Evolutionary conservation across 1,284 basidiomycete genomes (phyloP), one percentile per base, ranked within the genome.

Genomic region (Albatrellus sp.): DNA sequence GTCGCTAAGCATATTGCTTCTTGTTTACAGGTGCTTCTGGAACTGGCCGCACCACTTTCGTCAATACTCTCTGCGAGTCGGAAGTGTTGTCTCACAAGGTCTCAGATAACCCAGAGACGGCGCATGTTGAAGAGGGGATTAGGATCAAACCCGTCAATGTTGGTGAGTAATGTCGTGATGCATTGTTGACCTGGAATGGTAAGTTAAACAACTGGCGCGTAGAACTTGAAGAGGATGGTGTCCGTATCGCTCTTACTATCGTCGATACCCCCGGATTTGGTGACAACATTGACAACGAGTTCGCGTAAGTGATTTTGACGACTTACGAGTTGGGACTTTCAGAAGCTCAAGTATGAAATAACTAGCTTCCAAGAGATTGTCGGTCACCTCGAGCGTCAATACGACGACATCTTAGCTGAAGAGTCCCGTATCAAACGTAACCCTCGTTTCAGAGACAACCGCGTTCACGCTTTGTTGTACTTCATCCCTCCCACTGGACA

Each of bases 351-450:
- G 4, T 24, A 24, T 7, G 24, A n/a, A n/a, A 41, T 50, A 13
- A 46, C 9, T 54, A 94, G 91, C 48, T 96, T 96, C 68, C 84
- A 89, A 60, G 94, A 98, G 65, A 98, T 99, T 55, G 85, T 94
- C 46, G 89, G 89, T 50, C 82, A 98, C 68, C 83, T 99, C 51
- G 96, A 99, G 65, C 85, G 94, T 50, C 94, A 98, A 79, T 98
- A 98, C 68, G 96, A 98, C 55, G 94, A 98, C 58, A 97, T 98
- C 62, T 75, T 99, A 51, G 92, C 94, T 9, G 94, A 98, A 64
- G 96, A 99, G 70, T 94, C 90, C 50, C 81, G 96, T 59, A 98
- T 98, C 72, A 98, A 97, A 72, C 94, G 96, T 76, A 98, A 98
- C 70, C 93, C 94, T 19, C 86, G 96, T 52, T 98, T 98, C 79